Base-by-base conservation (phyloP, 2,329 filamentous ascomycete species). In the Pleomassaria siparia region DNA sequence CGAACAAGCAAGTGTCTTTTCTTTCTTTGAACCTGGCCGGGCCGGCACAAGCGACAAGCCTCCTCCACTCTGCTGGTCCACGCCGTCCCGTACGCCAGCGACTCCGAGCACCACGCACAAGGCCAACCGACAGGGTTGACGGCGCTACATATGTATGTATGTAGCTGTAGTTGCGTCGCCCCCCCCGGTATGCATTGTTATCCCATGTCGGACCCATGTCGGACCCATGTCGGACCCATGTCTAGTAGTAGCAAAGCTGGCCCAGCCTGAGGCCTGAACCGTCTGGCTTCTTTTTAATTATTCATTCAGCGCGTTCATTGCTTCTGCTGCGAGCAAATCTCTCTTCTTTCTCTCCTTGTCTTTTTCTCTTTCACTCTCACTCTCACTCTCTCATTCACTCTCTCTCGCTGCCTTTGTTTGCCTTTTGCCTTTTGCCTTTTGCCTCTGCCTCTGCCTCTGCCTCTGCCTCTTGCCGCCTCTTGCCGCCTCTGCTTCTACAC, bases 61-160 rank as follows among this genome's bases (percentile, higher is more conserved):
- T 58, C 62, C 59, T 63, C 60, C 64, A 64, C 63, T 52, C 51
- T 61, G 50, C 63, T 70, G 64, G 66, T 63, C 62, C 64, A 71
- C 67, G 67, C 67, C 67, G 60, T 67, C 66, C 67, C 67, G 64
- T 62, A 53, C 62, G 62, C 66, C 66, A 58, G 61, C 63, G 60
- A 62, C 57, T 62, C 66, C 63, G 64, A 69, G 28, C 53, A 58
- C 51, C 60, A 54, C 54, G 54, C 61, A 58, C 51, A 61, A 54
- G 55, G 54, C 61, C 54, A 58, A 58, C 46, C 51, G 57, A 55
- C 66, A 64, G 66, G 64, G 65, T 67, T 64, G 54, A 56, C 55
- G 58, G 51, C 44, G 57, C n/a, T n/a, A n/a, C n/a, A n/a, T n/a
- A n/a, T n/a, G n/a, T n/a, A n/a, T n/a, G n/a, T n/a, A n/a, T n/a